These are phyloP conservation scores for Starmerella tilneyi DNA, from an alignment of 805 yeast genomes.

Conservation along the genomic window DNA sequence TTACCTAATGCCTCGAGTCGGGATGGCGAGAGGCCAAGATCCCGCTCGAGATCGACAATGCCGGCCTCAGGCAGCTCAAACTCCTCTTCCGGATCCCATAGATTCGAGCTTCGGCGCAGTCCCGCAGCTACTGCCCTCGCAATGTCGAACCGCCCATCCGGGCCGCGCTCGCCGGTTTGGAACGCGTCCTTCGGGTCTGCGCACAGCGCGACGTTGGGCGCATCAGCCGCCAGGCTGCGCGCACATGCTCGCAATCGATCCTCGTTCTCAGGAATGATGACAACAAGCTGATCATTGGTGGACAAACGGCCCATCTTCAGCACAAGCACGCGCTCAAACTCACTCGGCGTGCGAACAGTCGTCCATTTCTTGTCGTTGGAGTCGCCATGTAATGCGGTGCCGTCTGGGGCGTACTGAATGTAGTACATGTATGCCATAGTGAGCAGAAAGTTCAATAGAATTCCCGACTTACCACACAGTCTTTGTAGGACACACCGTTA, in stretches of 20 bases:
- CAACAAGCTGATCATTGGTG: background rate
- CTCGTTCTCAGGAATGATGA: slow-evolving; percentile 1
- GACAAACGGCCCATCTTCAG: background rate
- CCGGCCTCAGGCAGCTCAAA: slow-evolving; percentile 9
- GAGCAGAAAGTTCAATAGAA: background rate
- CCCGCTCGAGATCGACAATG: slow-evolving; percentile 6
- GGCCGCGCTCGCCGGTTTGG: slow-evolving; percentile 8
- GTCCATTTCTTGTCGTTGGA: background rate
- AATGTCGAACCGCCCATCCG: slow-evolving; percentile 11
- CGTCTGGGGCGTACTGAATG: slow-evolving; percentile 6
- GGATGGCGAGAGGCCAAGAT: slow-evolving; percentile 11
- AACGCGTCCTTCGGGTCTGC: background rate
- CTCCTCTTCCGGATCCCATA: slow-evolving; percentile 12
- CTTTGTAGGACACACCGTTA: background rate
- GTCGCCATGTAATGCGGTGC: background rate
- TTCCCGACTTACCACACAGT: background rate
- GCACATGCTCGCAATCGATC: background rate
- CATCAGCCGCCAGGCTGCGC: slow-evolving; percentile 1
- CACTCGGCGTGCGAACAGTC: background rate
- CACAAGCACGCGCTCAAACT: slow-evolving; percentile 3
- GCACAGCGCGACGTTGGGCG: background rate
- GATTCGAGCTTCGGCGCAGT: background rate
- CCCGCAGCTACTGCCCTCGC: background rate
- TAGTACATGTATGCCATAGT: background rate
- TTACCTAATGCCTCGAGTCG: slow-evolving; percentile 7